phyloP scores from a whole-genome alignment of 352 stramenopile species.

The Globisporangium rhizosaccharum region DNA sequence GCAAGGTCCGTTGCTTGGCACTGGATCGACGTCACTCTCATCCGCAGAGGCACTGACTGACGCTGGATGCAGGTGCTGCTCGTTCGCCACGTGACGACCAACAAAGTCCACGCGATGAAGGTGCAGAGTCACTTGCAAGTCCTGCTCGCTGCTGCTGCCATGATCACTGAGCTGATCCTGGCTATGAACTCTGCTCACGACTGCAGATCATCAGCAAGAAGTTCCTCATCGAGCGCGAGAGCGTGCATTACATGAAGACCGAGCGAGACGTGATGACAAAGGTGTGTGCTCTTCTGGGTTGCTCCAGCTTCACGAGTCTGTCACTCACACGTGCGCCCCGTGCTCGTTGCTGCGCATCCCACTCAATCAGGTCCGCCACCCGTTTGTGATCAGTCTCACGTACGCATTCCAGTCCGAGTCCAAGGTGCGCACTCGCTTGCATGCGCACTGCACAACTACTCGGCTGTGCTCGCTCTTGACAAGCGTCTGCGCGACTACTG shows the following conservation, averaged over 20 bases:
- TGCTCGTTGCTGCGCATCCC: background rate
- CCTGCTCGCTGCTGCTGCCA: background rate
- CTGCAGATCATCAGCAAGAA: constrained; percentile 84
- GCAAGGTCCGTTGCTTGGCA: constrained; percentile 26
- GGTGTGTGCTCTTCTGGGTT: constrained; percentile 16
- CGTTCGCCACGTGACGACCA: constrained; percentile 52
- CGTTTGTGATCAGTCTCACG: constrained; percentile 74
- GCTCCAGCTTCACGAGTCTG: background rate
- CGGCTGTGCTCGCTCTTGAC: background rate
- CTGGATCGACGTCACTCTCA: background rate
- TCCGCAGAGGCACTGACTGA: background rate
- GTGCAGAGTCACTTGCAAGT: constrained; percentile 12
- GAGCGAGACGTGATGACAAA: constrained; percentile 86
- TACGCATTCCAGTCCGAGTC: constrained; percentile 81
- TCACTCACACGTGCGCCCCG: background rate
- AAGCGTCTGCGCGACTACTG: no score
- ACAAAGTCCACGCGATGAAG: constrained; percentile 80
- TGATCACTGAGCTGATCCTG: background rate
- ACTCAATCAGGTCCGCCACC: constrained; percentile 54
- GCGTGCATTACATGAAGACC: constrained; percentile 71
- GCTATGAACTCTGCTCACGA: background rate
- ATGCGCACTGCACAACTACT: background rate
- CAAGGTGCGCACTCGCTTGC: constrained; percentile 33
- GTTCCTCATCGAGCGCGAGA: constrained; percentile 75
- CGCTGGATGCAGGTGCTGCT: constrained; percentile 49